Conservation (phyloP, 371 early-diverging fungal species). For the Mucor circinelloides region DNA sequence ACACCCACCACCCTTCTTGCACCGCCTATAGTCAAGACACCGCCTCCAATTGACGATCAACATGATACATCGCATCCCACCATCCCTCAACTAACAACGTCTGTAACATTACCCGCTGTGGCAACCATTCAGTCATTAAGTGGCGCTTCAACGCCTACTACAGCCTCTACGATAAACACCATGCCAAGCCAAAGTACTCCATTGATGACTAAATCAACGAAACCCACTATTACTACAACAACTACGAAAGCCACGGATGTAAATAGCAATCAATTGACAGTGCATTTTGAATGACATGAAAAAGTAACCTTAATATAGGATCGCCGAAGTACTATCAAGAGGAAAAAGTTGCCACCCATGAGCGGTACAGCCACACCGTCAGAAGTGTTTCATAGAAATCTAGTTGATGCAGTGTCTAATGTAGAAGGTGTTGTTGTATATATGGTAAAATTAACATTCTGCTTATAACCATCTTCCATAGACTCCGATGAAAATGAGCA, state of each 20-base stretch:
- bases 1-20: constrained; percentile 8
- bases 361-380: constrained; percentile 46
- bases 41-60: background rate
- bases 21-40: background rate
- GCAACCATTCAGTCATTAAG: constrained; percentile 7
- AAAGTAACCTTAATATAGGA: background rate
- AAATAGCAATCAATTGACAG: constrained; percentile 15
- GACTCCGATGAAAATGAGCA: constrained; percentile 56
- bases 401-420: constrained; percentile 53
- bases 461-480: constrained; percentile 5
- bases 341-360: constrained; percentile 20
- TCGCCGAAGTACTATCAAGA: constrained; percentile 12
- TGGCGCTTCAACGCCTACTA: constrained; percentile 16
- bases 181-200: constrained; percentile 29
- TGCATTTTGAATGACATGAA: background rate
- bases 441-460: background rate
- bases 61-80: background rate
- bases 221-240: background rate
- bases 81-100: constrained; percentile 14
- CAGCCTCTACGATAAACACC: constrained; percentile 9
- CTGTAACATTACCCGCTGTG: constrained; percentile 17
- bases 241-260: constrained; percentile 3
- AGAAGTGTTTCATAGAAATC: constrained; percentile 50
- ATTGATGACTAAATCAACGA: constrained; percentile 1
- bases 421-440: constrained; percentile 19